These are phyloP conservation scores for Cyphellophora attinorum DNA, from an alignment of 2,329 filamentous ascomycete genomes.

Conservation along the genomic window DNA sequence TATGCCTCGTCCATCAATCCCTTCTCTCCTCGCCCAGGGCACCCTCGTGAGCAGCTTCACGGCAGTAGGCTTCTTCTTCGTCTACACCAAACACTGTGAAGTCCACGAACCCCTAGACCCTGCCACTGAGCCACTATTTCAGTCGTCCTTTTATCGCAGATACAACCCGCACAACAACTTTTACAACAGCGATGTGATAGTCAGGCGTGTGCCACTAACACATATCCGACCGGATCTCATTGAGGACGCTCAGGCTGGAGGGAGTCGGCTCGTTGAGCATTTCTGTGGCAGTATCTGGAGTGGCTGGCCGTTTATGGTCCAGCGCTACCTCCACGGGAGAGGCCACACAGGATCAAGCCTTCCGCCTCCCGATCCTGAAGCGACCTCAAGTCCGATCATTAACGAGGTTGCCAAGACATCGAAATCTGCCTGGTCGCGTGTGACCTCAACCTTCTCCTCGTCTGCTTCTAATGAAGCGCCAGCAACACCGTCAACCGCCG, in stretches of 20 bases:
- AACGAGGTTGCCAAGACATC: slow-evolving; percentile 16
- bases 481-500: slow-evolving; percentile 30
- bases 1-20: too few relatives aligned
- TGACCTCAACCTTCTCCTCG: neutral
- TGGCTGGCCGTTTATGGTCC: slow-evolving; percentile 42
- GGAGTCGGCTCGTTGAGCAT: slow-evolving; percentile 47
- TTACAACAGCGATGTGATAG: slow-evolving; percentile 53
- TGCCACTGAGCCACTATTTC: slow-evolving; percentile 53
- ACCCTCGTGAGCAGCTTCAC: slow-evolving; percentile 38
- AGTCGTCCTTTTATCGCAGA: slow-evolving; percentile 44
- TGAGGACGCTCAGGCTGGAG: slow-evolving; percentile 39
- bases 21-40: slow-evolving; percentile 33
- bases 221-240: slow-evolving; percentile 58
- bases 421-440: slow-evolving; percentile 1
- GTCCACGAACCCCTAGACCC: slow-evolving; percentile 46
- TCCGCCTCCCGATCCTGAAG: neutral
- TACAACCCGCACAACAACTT: slow-evolving; percentile 57
- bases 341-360: slow-evolving; percentile 6
- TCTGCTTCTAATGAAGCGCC: neutral
- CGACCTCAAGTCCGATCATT: slow-evolving; percentile 3
- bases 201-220: slow-evolving; percentile 52
- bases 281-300: slow-evolving; percentile 62
- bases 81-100: slow-evolving; percentile 43
- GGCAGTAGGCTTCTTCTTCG: slow-evolving; percentile 42
- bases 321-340: slow-evolving; percentile 9